Evolutionary conservation across 2,329 filamentous ascomycete species (phyloP).

Genomic region (Fusarium goolgardi): DNA sequence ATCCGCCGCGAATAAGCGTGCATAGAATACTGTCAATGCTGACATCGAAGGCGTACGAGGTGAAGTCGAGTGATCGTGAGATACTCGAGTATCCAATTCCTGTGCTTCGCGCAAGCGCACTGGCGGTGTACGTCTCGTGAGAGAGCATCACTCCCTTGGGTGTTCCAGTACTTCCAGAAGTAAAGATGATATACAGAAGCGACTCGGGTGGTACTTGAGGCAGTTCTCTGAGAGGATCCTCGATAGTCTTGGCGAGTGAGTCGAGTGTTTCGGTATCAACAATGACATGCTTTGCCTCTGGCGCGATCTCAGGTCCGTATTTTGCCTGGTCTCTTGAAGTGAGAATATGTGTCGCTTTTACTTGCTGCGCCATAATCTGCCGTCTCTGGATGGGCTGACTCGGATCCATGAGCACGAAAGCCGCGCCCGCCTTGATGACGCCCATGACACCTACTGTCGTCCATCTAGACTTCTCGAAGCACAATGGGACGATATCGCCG

Average conservation of each 20-base stretch:
- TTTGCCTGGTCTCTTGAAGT: constrained; percentile 36
- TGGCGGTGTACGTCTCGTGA: constrained; percentile 60
- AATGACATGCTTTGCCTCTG: constrained; percentile 33
- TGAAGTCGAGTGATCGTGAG: constrained; percentile 60
- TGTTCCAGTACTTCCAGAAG: constrained; percentile 72
- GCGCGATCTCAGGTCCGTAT: constrained; percentile 36
- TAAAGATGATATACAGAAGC: constrained; percentile 70
- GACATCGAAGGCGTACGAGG: constrained; percentile 66
- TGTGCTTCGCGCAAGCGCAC: constrained; percentile 44
- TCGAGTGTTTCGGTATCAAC: constrained; percentile 29
- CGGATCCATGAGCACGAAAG: constrained; percentile 50
- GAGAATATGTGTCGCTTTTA: constrained; percentile 36
- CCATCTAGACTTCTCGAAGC: constrained; percentile 51
- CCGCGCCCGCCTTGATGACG: constrained; percentile 51
- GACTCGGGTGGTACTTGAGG: constrained; percentile 56
- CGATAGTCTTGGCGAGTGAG: constrained; percentile 28
- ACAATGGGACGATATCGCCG: constrained; percentile 48
- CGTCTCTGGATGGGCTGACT: constrained; percentile 43
- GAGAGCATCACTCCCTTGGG: constrained; percentile 71
- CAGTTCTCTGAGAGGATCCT: constrained; percentile 40
- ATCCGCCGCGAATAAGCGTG: constrained; percentile 62
- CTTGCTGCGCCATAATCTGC: constrained; percentile 41
- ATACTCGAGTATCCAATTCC: constrained; percentile 55
- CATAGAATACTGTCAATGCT: constrained; percentile 66
- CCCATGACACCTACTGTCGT: constrained; percentile 49